Percentiles rank a stretch among this genome's conserved stretches.
phyloP scores from a whole-genome alignment of 331 rosid species.

The Arachis monticola region DNA sequence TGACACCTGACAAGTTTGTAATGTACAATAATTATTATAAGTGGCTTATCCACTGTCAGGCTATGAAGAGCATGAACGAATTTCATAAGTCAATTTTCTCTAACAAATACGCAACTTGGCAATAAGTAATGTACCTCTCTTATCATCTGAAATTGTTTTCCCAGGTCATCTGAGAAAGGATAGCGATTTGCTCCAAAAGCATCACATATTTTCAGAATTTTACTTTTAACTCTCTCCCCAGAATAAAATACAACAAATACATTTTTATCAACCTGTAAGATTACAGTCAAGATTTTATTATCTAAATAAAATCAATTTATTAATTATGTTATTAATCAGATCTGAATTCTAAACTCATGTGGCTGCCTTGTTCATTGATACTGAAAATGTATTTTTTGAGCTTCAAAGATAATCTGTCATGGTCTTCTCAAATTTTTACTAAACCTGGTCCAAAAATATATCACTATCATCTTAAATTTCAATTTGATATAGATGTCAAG shows the following conservation, averaged over 20 bases:
- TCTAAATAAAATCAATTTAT: background rate
- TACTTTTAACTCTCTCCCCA: constrained; percentile 74
- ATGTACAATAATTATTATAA: background rate
- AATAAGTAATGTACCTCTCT: constrained; percentile 52
- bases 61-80: constrained; percentile 3
- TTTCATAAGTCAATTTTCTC: too few species aligned
- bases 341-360: too few species aligned
- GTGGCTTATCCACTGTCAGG: constrained; percentile 5
- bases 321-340: too few species aligned
- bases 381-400: too few species aligned
- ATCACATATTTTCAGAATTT: constrained; percentile 76
- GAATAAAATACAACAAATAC: constrained; percentile 79
- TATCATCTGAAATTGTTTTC: constrained; percentile 64
- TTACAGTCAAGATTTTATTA: constrained; percentile 30
- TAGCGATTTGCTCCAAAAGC: constrained; percentile 88
- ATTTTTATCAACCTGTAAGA: constrained; percentile 73
- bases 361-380: too few species aligned
- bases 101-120: too few species aligned
- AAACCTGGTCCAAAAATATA: too few species aligned
- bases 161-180: constrained; percentile 69
- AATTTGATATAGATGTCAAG: too few species aligned
- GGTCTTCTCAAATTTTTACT: too few species aligned
- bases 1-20: constrained; percentile 62
- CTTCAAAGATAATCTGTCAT: too few species aligned
- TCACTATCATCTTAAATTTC: too few species aligned